Percentiles rank a stretch among this genome's conserved stretches.
Evolutionary conservation across 2,329 filamentous ascomycete species (phyloP).

Genomic region (Thelonectria discophora): DNA sequence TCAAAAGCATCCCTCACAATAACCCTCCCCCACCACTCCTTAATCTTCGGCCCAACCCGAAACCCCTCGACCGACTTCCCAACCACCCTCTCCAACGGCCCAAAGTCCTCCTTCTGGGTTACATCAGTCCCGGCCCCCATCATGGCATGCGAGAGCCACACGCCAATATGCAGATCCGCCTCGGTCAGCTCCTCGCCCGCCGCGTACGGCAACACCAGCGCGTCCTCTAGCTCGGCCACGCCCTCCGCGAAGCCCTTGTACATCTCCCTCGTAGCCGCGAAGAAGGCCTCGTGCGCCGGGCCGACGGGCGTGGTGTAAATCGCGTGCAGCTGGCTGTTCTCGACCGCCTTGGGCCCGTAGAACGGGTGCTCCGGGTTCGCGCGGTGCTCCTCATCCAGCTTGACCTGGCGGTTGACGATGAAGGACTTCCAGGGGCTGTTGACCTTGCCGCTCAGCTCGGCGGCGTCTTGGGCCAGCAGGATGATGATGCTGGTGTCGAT

Average conservation of each 20-base stretch:
- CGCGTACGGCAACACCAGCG: constrained; percentile 31
- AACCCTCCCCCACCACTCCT: neutral
- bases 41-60: neutral
- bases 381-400: constrained; percentile 25
- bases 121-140: constrained; percentile 9
- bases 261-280: constrained; percentile 5
- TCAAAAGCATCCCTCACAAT: neutral
- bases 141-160: constrained; percentile 33
- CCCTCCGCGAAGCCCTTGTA: constrained; percentile 22
- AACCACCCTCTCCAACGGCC: constrained; percentile 1
- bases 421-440: constrained; percentile 14
- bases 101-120: constrained; percentile 10
- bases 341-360: constrained; percentile 28
- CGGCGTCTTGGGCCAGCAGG: constrained; percentile 20
- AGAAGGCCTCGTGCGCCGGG: constrained; percentile 21
- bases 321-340: constrained; percentile 22
- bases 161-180: constrained; percentile 30
- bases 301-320: constrained; percentile 16
- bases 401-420: constrained; percentile 22
- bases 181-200: constrained; percentile 29
- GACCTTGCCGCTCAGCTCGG: constrained; percentile 23
- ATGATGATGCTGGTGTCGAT: constrained; percentile 31
- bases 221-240: constrained; percentile 26
- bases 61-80: neutral
- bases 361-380: constrained; percentile 28